A percentile compares a stretch with the other conserved stretches of the same genome.
These are phyloP conservation scores for Cicer cuneatum DNA, from an alignment of 306 rosid species.

Conservation along the genomic window DNA sequence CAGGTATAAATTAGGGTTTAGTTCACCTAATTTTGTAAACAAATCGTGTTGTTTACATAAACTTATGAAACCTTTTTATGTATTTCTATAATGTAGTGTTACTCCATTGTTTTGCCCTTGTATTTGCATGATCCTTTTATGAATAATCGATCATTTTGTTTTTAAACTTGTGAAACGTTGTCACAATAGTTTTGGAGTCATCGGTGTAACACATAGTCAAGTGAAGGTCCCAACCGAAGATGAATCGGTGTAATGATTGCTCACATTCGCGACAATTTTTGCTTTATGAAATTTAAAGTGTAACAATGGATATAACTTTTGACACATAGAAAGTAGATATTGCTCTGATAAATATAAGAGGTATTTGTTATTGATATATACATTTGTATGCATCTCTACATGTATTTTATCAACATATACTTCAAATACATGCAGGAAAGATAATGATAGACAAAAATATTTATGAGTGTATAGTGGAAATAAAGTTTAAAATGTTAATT, in stretches of 20 bases:
- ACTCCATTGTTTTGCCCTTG: too few species aligned
- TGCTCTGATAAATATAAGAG: conserved; percentile 14
- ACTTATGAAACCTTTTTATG: too few species aligned
- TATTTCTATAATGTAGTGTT: too few species aligned
- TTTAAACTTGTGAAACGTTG: too few species aligned
- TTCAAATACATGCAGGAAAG: conserved; percentile 44
- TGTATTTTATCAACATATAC: conserved; percentile 41
- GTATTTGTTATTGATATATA: conserved; percentile 36
- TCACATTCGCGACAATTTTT: too few species aligned
- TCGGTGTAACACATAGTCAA: not conserved
- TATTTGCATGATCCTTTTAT: too few species aligned
- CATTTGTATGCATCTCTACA: conserved; percentile 42
- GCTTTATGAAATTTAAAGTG: too few species aligned
- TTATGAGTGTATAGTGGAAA: conserved; percentile 32
- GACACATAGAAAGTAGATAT: conserved; percentile 11
- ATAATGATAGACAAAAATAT: conserved; percentile 28
- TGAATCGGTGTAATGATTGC: not conserved
- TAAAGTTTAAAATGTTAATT: conserved; percentile 30
- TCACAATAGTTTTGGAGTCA: not conserved
- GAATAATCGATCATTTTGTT: too few species aligned
- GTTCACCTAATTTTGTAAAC: too few species aligned
- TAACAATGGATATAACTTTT: not conserved
- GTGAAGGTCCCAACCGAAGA: not conserved
- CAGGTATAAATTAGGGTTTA: too few species aligned
- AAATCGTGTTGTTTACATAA: too few species aligned